Evolutionary conservation across 2,329 filamentous ascomycete species (phyloP).

Genomic region (Aspergillus japonicus): DNA sequence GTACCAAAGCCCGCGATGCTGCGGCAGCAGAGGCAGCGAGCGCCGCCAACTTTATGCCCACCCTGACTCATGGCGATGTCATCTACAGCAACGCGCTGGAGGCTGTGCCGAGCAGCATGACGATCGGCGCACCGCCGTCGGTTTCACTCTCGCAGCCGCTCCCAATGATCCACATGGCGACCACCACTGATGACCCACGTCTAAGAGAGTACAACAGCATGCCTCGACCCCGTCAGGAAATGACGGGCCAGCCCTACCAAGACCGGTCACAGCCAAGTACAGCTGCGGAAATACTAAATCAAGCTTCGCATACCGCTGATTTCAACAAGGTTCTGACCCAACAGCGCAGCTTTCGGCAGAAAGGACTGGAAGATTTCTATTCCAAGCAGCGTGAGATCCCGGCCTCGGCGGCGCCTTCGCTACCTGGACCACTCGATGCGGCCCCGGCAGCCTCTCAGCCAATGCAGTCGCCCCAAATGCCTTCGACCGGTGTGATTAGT

Average conservation of each 20-base stretch:
- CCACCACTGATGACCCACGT: slow-evolving; percentile 74
- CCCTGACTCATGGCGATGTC: slow-evolving; percentile 76
- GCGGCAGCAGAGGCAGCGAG: slow-evolving; percentile 66
- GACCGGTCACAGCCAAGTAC: slow-evolving; percentile 78
- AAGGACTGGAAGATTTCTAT: slow-evolving; percentile 81
- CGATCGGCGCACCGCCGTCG: slow-evolving; percentile 64
- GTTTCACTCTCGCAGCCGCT: slow-evolving; percentile 67
- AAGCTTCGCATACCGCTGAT: slow-evolving; percentile 84
- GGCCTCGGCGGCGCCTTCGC: slow-evolving; percentile 42
- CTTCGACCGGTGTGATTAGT: slow-evolving; percentile 34
- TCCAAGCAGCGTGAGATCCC: slow-evolving; percentile 78
- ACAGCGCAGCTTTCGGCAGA: slow-evolving; percentile 73
- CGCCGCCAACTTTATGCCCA: slow-evolving; percentile 58
- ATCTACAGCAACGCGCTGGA: slow-evolving; percentile 79
- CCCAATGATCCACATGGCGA: slow-evolving; percentile 78
- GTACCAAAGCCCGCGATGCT: slow-evolving; percentile 81
- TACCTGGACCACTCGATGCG: slow-evolving; percentile 32
- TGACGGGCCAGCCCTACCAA: slow-evolving; percentile 82
- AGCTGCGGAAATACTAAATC: slow-evolving; percentile 75
- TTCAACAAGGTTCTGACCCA: slow-evolving; percentile 83
- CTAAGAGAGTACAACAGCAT: slow-evolving; percentile 80
- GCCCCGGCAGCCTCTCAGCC: slow-evolving; percentile 39
- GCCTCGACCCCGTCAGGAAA: slow-evolving; percentile 82
- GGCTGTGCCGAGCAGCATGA: slow-evolving; percentile 65
- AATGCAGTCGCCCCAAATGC: slow-evolving; percentile 40